Base-by-base conservation (phyloP, 306 rosid species). In the Acmispon strigosus region DNA sequence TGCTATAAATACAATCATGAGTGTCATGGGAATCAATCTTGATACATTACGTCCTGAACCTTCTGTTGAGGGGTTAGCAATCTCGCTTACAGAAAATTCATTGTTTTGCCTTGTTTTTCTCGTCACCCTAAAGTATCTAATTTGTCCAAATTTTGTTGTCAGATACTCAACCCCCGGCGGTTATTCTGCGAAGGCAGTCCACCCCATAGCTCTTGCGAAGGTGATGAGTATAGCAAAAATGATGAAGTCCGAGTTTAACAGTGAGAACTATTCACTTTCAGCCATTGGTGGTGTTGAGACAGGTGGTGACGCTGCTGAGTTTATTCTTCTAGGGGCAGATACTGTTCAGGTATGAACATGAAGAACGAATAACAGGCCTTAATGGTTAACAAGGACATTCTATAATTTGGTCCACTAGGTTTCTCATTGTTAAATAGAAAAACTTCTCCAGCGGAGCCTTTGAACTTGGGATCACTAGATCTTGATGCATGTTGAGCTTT, bases 141-240 rank as follows among this genome's bases (percentile, higher is more conserved):
- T 62, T 24, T 59, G 52, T 71, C 68, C 15, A 43, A 54, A 77
- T 67, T 75, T 77, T 53, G 24, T n/a, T 78, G 41, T 74, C 77
- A 94, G 98, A 79, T 94, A 94, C 80, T 94, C 98, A 54, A 94
- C 98, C 78, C 98, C 98, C 12, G 98, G 98, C 4, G 98, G 98
- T 51, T 94, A 90, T 83, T 94, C 98, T 66, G 90, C 97, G 24
- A 90, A 75, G 82, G 98, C 98, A 36, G 98, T 94, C 45, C 98
- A 94, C 79, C 98, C 97, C 34, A 94, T 94, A 74, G 99, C 99
- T 11, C 95, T 94, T 55, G 97, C 87, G 37, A 94, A 94, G 85
- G 97, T 94, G 80, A 87, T 94, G 97, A 94, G 34, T 62, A 94
- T 94, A 39, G 96, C 95, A 24, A 89, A 91, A 55, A 84, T 94